A percentile compares a stretch with the other conserved stretches of the same genome.
These are phyloP conservation scores for Nothophaeocryptopus gaeumannii DNA, from an alignment of 2,329 filamentous ascomycete species.

Conservation along the genomic window DNA sequence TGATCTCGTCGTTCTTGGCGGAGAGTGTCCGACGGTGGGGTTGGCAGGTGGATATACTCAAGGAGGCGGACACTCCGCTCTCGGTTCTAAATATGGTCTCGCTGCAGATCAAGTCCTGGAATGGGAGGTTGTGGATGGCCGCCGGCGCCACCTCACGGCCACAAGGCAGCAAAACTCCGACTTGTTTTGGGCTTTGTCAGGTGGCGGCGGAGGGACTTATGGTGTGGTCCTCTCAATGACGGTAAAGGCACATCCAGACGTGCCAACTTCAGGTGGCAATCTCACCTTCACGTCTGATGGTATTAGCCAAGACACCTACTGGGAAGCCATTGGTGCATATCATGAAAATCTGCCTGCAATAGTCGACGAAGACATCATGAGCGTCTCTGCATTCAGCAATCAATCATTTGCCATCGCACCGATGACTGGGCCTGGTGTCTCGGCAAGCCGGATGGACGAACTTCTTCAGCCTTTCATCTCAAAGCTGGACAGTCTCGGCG, in stretches of 20 bases:
- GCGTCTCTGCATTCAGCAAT: slow-evolving; percentile 52
- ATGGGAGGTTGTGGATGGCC: slow-evolving; percentile 46
- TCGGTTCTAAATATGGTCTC: slow-evolving; percentile 57
- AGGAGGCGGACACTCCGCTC: slow-evolving; percentile 58
- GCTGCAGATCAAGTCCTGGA: slow-evolving; percentile 59
- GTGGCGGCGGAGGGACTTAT: slow-evolving; percentile 60
- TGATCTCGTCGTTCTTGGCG: slow-evolving; percentile 53
- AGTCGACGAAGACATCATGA: slow-evolving; percentile 51
- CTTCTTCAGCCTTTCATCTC: slow-evolving; percentile 49
- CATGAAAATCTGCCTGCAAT: slow-evolving; percentile 49
- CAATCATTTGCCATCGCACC: slow-evolving; percentile 49
- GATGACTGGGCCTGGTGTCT: slow-evolving; percentile 50
- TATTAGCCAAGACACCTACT: slow-evolving; percentile 18
- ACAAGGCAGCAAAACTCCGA: slow-evolving; percentile 51
- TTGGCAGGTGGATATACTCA: slow-evolving; percentile 59
- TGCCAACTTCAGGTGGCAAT: slow-evolving; percentile 44
- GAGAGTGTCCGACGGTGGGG: slow-evolving; percentile 54
- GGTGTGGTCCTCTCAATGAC: slow-evolving; percentile 58
- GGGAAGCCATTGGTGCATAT: slow-evolving; percentile 47
- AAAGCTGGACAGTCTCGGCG: slow-evolving; percentile 39
- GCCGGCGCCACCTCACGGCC: slow-evolving; percentile 50
- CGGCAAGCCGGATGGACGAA: slow-evolving; percentile 40
- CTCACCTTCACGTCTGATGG: slow-evolving; percentile 40
- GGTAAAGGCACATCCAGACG: slow-evolving; percentile 49
- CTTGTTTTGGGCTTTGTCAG: slow-evolving; percentile 62